Evolutionary conservation across 495 filamentous ascomycete species (phyloP).

Genomic region (Aspergillus coremiiformis): DNA sequence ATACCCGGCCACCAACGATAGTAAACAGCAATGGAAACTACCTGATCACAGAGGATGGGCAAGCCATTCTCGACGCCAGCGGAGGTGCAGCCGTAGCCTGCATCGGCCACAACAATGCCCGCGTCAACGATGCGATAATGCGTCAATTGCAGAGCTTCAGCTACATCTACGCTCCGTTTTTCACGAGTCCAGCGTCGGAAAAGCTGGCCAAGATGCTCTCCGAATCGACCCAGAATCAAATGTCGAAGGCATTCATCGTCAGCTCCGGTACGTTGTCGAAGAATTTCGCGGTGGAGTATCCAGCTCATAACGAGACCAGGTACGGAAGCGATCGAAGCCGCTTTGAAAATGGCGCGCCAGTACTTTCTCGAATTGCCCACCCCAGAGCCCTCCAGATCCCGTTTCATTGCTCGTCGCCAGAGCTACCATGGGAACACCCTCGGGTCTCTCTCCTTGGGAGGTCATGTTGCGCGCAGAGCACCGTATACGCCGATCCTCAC

Average conservation of each 20-base stretch:
- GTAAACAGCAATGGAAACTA: not conserved
- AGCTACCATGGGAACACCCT: slow-evolving; percentile 70
- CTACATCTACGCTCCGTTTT: slow-evolving; percentile 37
- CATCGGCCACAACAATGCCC: slow-evolving; percentile 13
- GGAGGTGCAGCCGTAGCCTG: slow-evolving; percentile 30
- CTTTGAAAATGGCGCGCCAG: slow-evolving; percentile 53
- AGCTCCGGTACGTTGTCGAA: slow-evolving; percentile 37
- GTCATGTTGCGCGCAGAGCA: slow-evolving; percentile 49
- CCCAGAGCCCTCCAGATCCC: slow-evolving; percentile 34
- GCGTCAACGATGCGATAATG: slow-evolving; percentile 19
- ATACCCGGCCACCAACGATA: not conserved
- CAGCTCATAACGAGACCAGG: slow-evolving; percentile 16
- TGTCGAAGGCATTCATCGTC: slow-evolving; percentile 32
- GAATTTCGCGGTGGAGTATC: not conserved
- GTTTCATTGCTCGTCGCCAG: slow-evolving; percentile 55
- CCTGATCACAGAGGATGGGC: not conserved
- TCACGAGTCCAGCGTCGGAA: slow-evolving; percentile 27
- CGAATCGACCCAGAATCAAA: slow-evolving; percentile 16
- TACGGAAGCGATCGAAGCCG: slow-evolving; percentile 58
- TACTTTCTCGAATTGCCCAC: slow-evolving; percentile 44
- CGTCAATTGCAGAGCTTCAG: slow-evolving; percentile 26
- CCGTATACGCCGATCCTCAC: slow-evolving; percentile 57
- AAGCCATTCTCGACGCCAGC: slow-evolving; percentile 43
- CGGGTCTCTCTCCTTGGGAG: slow-evolving; percentile 53
- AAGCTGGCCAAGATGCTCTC: slow-evolving; percentile 17